Percentiles rank a stretch among this genome's conserved stretches.
Conservation (phyloP, 495 filamentous ascomycete genomes). For the Cercophora sp. region DNA sequence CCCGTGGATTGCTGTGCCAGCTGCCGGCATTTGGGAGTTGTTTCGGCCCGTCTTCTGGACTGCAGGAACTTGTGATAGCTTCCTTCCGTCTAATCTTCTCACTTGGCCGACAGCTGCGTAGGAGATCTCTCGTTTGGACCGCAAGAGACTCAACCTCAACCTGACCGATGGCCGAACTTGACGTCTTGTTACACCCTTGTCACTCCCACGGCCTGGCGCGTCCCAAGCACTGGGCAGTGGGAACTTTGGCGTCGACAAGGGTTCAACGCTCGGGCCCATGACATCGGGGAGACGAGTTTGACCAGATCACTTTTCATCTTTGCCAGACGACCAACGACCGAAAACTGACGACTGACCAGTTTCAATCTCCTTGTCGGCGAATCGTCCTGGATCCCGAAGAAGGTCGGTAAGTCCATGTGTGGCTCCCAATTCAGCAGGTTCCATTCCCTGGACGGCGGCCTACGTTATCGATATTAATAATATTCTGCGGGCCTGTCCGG, state of each 20-base stretch:
- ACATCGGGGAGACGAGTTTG: neutral
- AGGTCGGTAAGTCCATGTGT: neutral
- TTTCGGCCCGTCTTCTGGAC: no score
- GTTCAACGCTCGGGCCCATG: neutral
- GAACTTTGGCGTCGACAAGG: conserved; percentile 1
- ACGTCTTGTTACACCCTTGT: neutral
- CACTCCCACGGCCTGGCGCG: neutral
- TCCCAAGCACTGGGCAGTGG: neutral
- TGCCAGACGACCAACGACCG: no score
- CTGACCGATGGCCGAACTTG: no score
- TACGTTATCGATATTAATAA: conserved; percentile 18
- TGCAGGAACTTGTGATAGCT: no score
- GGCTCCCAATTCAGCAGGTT: neutral
- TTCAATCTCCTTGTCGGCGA: conserved; percentile 7
- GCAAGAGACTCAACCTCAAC: no score
- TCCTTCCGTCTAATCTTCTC: no score
- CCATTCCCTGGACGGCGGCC: neutral
- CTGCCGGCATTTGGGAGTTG: conserved; percentile 1
- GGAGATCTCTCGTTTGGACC: no score
- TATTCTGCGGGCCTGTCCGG: conserved; percentile 10
- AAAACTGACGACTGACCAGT: neutral
- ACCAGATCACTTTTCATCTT: conserved; percentile 2
- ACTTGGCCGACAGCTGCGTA: no score
- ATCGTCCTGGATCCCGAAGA: conserved; percentile 1
- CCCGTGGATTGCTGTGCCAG: neutral